These are phyloP conservation scores for Talaromyces sp. DNA, from an alignment of 2,329 filamentous ascomycete species.

Conservation along the genomic window DNA sequence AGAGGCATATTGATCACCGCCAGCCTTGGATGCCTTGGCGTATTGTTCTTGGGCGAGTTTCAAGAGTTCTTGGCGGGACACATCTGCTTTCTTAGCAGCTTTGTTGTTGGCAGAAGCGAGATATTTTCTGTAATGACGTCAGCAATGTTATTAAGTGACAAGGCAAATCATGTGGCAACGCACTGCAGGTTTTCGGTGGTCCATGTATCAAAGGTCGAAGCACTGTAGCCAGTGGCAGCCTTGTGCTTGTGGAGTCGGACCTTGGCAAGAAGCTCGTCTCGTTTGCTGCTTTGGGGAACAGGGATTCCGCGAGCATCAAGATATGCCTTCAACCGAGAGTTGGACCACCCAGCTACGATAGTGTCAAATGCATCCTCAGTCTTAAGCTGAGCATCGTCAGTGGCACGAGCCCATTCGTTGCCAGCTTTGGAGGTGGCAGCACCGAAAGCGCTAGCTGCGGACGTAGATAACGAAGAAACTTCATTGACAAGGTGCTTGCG, in stretches of 20 bases:
- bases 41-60: conserved; percentile 49
- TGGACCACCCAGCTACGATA: conserved; percentile 62
- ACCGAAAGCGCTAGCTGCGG: conserved; percentile 51
- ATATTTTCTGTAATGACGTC: conserved; percentile 47
- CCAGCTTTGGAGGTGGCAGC: conserved; percentile 71
- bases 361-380: conserved; percentile 63
- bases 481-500: conserved; percentile 56
- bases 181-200: conserved; percentile 65
- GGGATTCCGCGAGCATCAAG: conserved; percentile 73
- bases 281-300: conserved; percentile 66
- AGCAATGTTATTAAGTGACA: conserved; percentile 42
- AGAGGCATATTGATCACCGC: conserved; percentile 52
- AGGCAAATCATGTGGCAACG: conserved; percentile 16
- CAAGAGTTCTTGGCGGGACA: conserved; percentile 68
- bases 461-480: conserved; percentile 46
- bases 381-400: conserved; percentile 60
- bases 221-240: conserved; percentile 61
- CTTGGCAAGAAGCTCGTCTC: conserved; percentile 67
- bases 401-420: conserved; percentile 73
- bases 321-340: conserved; percentile 72
- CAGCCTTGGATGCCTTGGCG: conserved; percentile 43
- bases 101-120: conserved; percentile 48
- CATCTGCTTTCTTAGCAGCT: conserved; percentile 58
- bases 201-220: conserved; percentile 78
- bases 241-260: conserved; percentile 72